Base-by-base conservation (phyloP, 805 yeast species). In the Candida odintsovae region DNA sequence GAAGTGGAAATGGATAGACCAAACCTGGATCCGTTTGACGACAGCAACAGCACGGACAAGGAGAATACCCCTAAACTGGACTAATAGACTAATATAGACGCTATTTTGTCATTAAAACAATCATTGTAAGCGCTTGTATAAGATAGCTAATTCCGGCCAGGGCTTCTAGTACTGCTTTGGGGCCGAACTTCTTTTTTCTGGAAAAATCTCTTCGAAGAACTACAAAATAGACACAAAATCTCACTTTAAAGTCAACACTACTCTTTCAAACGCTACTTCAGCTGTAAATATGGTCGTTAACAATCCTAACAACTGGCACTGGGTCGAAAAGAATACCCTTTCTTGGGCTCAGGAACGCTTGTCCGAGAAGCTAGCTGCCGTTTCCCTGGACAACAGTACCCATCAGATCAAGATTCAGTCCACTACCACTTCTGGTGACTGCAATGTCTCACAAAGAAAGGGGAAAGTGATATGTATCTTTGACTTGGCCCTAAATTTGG, bases 391-490 rank as follows among this genome's bases (percentile, higher is more conserved):
- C 4, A 53, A 56, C 39, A 51, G 58, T 23, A 43, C 50, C 8
- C 55, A 50, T 28, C 51, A 43, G n/a, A 62, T 67, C 26, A 51
- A 63, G 9, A 56, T 82, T 39, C 65, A 65, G 18, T 57, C 71
- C 2, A 67, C 65, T n/a, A 62, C 69, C 3, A 67, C 83, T 4
- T 64, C 70, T 7, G 95, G 95, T 20, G 94, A 86, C 62, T 84
- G 94, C 56, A 86, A 86, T 57, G 90, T 86, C 13, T 82, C 88
- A 20, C 92, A 86, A 64, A 77, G 95, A 69, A 86, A 86, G 65
- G 92, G 92, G 9, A 83, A 81, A 64, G 87, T 83, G 22, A 76
- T 80, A 56, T 85, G 92, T 59, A 82, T 86, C 42, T 86, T 77
- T 57, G 95, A 86, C 59, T 61, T 86, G 72, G 68, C 69, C 40